Evolutionary conservation across 495 filamentous ascomycete species (phyloP).

Genomic region (Stereocaulon alpinum): DNA sequence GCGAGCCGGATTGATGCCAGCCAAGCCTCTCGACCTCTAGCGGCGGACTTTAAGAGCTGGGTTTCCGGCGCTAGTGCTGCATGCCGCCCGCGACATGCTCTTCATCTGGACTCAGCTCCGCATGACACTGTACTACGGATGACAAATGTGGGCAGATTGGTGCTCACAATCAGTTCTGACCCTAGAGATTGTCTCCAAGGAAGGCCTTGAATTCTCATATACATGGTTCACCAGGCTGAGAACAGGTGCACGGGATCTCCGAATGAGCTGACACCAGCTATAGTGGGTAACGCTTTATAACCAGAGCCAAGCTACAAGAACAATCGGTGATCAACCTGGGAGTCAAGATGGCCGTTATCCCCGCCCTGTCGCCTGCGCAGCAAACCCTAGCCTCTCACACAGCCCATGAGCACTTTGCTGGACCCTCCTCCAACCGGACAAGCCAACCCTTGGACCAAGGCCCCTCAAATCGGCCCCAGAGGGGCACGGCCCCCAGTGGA

Average conservation of each 20-base stretch:
- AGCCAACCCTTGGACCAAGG: not conserved
- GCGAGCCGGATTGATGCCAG: too few relatives aligned
- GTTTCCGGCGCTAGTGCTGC: too few relatives aligned
- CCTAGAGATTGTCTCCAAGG: too few relatives aligned
- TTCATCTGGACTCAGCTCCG: too few relatives aligned
- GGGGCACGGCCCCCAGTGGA: not conserved
- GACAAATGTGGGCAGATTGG: too few relatives aligned
- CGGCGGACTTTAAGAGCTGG: too few relatives aligned
- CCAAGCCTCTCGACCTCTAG: too few relatives aligned
- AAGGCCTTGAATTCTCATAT: not conserved
- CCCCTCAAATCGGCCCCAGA: not conserved
- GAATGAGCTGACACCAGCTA: not conserved
- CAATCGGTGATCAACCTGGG: not conserved
- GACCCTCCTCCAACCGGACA: not conserved
- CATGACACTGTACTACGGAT: too few relatives aligned
- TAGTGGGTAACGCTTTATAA: not conserved
- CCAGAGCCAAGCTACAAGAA: not conserved
- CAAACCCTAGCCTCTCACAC: not conserved
- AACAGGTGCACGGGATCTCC: not conserved
- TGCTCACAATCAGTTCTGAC: too few relatives aligned
- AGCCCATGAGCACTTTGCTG: constrained; percentile 1
- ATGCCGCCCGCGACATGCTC: too few relatives aligned
- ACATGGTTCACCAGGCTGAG: not conserved
- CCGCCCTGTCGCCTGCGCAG: not conserved
- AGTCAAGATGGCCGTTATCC: constrained; percentile 2